These are phyloP conservation scores for Paspalum notatum DNA, from an alignment of 176 grass and related monocot genomes.

Conservation along the genomic window DNA sequence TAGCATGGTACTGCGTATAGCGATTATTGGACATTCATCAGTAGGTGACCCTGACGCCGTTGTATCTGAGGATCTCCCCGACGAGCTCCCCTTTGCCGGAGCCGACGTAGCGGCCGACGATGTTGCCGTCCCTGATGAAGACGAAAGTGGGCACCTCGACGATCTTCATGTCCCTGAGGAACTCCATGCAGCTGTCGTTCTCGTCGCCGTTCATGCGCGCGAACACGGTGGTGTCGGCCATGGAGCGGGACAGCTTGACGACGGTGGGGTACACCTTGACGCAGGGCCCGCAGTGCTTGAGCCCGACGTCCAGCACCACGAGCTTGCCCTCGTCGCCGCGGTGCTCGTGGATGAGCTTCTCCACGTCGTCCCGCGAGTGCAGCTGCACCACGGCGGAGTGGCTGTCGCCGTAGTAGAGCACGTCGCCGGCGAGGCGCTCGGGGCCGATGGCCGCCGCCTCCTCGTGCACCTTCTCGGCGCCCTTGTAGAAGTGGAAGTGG, in stretches of 20 bases:
- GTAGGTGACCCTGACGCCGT: conserved; percentile 80
- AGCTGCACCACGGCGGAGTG: conserved; percentile 85
- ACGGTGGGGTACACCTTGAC: conserved; percentile 98
- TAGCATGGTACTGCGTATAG: background rate
- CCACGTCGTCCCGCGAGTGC: conserved; percentile 62
- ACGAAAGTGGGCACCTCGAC: conserved; percentile 95
- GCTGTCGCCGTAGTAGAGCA: conserved; percentile 93
- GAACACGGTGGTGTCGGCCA: conserved; percentile 78
- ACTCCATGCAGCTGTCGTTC: conserved; percentile 93
- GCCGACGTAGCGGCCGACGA: conserved; percentile 81
- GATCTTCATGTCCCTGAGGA: conserved; percentile 85
- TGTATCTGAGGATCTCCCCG: conserved; percentile 93
- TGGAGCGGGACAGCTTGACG: conserved; percentile 71
- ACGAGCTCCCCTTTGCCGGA: conserved; percentile 95
- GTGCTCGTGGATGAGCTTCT: conserved; percentile 67
- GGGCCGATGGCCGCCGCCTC: conserved; percentile 84
- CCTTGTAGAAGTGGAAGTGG: conserved; percentile 95
- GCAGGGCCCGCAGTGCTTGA: conserved; percentile 93
- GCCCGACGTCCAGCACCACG: conserved; percentile 89
- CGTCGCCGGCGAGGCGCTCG: conserved; percentile 76
- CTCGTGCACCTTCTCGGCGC: conserved; percentile 81
- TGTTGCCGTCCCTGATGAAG: conserved; percentile 77
- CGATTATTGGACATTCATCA: background rate
- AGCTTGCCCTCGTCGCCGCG: conserved; percentile 64
- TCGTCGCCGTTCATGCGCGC: conserved; percentile 97